A percentile compares a stretch with the other conserved stretches of the same genome.
phyloP scores from a whole-genome alignment of 768 basidiomycete species.

The Pleurotus cornucopiae region DNA sequence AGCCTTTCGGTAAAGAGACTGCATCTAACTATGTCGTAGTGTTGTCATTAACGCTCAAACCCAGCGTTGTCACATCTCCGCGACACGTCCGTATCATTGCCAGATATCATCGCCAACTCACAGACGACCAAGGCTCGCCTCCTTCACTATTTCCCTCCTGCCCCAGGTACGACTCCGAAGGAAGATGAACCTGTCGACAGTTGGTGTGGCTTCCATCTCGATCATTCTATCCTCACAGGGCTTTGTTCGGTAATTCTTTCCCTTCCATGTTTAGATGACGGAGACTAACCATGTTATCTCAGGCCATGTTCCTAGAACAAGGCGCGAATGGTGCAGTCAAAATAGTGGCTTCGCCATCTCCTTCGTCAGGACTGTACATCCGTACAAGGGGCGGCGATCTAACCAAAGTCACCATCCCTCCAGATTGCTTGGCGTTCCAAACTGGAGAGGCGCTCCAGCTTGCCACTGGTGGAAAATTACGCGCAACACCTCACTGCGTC shows the following conservation, averaged over 20 bases:
- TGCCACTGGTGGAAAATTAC: slow-evolving; percentile 73
- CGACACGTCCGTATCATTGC: slow-evolving; percentile 65
- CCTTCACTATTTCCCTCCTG: slow-evolving; percentile 91
- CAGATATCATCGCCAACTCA: slow-evolving; percentile 66
- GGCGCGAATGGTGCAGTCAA: slow-evolving; percentile 32
- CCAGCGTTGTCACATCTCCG: slow-evolving; percentile 63
- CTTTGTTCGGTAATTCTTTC: slow-evolving; percentile 69
- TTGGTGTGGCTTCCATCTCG: slow-evolving; percentile 95
- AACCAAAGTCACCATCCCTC: slow-evolving; percentile 82
- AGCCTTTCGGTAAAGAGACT: slow-evolving; percentile 70
- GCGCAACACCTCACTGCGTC: slow-evolving; percentile 95
- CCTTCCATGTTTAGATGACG: neutral
- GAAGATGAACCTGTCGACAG: slow-evolving; percentile 74
- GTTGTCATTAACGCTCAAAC: neutral
- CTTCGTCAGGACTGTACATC: slow-evolving; percentile 86
- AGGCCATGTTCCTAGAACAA: slow-evolving; percentile 83
- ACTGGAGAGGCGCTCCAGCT: slow-evolving; percentile 95
- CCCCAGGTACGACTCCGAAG: slow-evolving; percentile 30
- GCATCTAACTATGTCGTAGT: neutral
- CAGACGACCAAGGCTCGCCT: slow-evolving; percentile 89
- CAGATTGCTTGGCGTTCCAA: slow-evolving; percentile 88
- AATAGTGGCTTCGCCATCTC: slow-evolving; percentile 63
- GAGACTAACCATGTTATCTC: slow-evolving; percentile 3
- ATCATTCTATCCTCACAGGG: slow-evolving; percentile 88
- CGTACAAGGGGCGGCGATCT: slow-evolving; percentile 75